phyloP scores from a whole-genome alignment of 352 stramenopile genomes.

The Peronospora belbahrii region DNA sequence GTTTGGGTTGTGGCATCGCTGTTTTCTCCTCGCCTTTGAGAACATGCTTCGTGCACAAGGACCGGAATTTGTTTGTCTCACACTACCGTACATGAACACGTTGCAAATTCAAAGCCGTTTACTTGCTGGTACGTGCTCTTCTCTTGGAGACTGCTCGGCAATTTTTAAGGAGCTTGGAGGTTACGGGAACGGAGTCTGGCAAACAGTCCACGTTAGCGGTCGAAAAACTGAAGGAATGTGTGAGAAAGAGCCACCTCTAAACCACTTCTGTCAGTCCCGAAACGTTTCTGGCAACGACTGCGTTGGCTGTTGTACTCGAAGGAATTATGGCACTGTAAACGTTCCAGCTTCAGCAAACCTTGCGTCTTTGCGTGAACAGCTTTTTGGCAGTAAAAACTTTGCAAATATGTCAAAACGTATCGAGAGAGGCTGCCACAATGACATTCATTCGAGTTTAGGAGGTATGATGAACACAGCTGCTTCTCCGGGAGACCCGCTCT shows the following conservation, averaged over 20 bases:
- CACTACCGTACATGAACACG: constrained; percentile 77
- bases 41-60: constrained; percentile 74
- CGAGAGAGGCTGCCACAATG: constrained; percentile 52
- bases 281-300: constrained; percentile 17
- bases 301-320: constrained; percentile 40
- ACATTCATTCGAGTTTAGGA: constrained; percentile 42
- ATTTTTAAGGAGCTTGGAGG: constrained; percentile 41
- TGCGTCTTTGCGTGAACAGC: constrained; percentile 37
- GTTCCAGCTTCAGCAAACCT: constrained; percentile 35
- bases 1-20: constrained; percentile 79
- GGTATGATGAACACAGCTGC: constrained; percentile 41
- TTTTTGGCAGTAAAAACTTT: constrained; percentile 45
- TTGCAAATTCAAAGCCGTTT: constrained; percentile 40
- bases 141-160: constrained; percentile 39
- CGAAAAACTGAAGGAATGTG: constrained; percentile 31
- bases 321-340: constrained; percentile 21
- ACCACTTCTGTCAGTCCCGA: constrained; percentile 52
- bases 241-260: constrained; percentile 23
- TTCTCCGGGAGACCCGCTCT: constrained; percentile 53
- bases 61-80: constrained; percentile 50
- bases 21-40: constrained; percentile 59
- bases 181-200: constrained; percentile 10
- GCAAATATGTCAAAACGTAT: constrained; percentile 39
- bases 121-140: constrained; percentile 31
- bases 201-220: constrained; percentile 39